Evolutionary conservation across 139 green algal genomes (phyloP).

Genomic region (Ettlia oleoabundans): DNA sequence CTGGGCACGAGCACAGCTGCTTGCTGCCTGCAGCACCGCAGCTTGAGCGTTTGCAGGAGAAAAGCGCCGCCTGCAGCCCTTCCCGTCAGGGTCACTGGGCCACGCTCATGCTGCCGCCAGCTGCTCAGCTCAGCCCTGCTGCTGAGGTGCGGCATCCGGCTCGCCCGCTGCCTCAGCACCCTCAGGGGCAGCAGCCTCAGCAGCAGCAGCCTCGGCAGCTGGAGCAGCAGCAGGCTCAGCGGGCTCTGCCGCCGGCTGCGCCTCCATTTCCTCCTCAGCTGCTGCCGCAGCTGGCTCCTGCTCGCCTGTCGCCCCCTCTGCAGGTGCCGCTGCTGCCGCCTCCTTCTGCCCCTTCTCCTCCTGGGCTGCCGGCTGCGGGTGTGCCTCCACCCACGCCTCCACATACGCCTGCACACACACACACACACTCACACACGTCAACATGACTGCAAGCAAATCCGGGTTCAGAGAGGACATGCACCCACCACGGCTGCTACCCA

Average conservation of each 20-base stretch:
- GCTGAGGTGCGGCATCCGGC: neutral
- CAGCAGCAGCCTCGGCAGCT: neutral
- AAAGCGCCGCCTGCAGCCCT: neutral
- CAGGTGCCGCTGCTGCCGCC: neutral
- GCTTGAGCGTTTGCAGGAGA: too few relatives aligned
- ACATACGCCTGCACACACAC: conserved; percentile 10
- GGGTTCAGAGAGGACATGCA: too few relatives aligned
- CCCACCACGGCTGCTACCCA: too few relatives aligned
- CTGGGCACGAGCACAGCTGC: too few relatives aligned
- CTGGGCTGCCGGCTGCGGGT: neutral
- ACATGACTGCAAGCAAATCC: neutral
- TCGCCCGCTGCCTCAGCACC: neutral
- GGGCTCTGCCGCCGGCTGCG: neutral
- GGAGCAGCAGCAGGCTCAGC: neutral
- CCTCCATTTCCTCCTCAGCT: neutral
- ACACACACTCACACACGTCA: neutral
- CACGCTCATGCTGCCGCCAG: neutral
- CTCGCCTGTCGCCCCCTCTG: neutral
- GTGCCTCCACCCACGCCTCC: neutral
- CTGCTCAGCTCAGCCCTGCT: neutral
- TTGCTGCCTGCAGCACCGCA: too few relatives aligned
- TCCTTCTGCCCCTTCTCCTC: neutral
- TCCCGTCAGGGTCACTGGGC: neutral
- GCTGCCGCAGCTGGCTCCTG: neutral
- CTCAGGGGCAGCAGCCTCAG: neutral